These are phyloP conservation scores for Dendrothele bispora DNA, from an alignment of 768 basidiomycete genomes.

Conservation along the genomic window DNA sequence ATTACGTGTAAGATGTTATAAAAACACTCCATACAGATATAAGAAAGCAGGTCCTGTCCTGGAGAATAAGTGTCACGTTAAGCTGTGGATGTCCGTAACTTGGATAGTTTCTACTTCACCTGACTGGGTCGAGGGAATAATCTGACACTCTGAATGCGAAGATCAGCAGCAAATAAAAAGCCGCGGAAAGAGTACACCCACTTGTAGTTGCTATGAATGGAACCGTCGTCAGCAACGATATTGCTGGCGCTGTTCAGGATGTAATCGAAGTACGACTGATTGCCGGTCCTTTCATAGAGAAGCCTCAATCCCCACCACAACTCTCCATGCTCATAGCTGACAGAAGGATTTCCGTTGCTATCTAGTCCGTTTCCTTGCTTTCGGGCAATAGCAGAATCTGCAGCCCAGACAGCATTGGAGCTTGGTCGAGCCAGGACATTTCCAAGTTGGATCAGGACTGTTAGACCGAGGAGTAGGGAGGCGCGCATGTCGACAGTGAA, in stretches of 20 bases:
- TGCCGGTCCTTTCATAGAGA: conserved; percentile 41
- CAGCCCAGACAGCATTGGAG: conserved; percentile 46
- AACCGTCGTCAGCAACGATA: conserved; percentile 38
- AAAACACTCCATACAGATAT: conserved; percentile 29
- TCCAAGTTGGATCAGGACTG: too few species aligned
- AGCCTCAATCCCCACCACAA: conserved; percentile 40
- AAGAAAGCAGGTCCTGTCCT: conserved; percentile 41
- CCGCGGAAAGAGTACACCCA: conserved; percentile 15
- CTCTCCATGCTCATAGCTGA: conserved; percentile 42
- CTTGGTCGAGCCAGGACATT: conserved; percentile 32
- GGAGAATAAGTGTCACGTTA: neutral
- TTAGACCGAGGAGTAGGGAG: too few species aligned
- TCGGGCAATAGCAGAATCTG: conserved; percentile 42
- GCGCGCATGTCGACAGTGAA: too few species aligned
- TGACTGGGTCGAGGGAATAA: conserved; percentile 35
- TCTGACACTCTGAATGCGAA: conserved; percentile 24
- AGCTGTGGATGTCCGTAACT: too few species aligned
- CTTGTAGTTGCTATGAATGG: conserved; percentile 38
- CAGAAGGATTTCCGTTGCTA: conserved; percentile 29
- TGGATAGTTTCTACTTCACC: too few species aligned
- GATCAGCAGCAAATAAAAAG: neutral
- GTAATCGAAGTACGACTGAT: conserved; percentile 41
- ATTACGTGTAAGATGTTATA: neutral
- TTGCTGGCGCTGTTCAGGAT: conserved; percentile 37
- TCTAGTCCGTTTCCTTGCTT: conserved; percentile 44